These are phyloP conservation scores for Emergomyces pasteurianus DNA, from an alignment of 2,329 filamentous ascomycete species.

Conservation along the genomic window DNA sequence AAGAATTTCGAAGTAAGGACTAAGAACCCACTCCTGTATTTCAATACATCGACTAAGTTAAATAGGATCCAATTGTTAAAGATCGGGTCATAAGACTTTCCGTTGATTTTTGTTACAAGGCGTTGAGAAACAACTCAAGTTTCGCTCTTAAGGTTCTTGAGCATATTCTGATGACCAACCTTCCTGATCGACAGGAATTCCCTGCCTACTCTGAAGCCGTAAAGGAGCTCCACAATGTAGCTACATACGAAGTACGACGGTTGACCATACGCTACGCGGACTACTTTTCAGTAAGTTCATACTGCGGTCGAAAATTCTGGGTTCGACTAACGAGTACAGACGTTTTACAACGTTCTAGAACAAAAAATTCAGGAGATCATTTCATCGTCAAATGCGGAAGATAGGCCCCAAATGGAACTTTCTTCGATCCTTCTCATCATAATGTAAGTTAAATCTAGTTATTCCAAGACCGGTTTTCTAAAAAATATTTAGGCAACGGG, in stretches of 20 bases:
- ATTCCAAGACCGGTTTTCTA: neutral
- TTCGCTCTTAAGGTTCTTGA: conserved; percentile 87
- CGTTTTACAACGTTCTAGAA: conserved; percentile 79
- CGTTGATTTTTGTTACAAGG: conserved; percentile 73
- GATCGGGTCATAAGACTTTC: conserved; percentile 72
- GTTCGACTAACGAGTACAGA: conserved; percentile 33
- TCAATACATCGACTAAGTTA: neutral
- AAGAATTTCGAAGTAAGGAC: conserved; percentile 27
- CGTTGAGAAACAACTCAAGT: conserved; percentile 60
- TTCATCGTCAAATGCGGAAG: conserved; percentile 59
- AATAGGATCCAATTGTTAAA: conserved; percentile 64
- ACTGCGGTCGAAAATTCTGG: neutral
- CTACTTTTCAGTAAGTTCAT: conserved; percentile 56
- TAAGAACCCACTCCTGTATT: neutral
- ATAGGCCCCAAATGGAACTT: conserved; percentile 74
- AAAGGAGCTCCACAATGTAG: conserved; percentile 73
- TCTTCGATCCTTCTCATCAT: conserved; percentile 90
- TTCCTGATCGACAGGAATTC: conserved; percentile 58
- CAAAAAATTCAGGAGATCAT: conserved; percentile 66
- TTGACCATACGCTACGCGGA: conserved; percentile 85
- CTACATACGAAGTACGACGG: conserved; percentile 76
- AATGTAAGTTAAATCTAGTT: conserved; percentile 41
- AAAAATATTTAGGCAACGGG: conserved; percentile 53
- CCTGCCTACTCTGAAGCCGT: conserved; percentile 74
- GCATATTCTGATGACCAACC: conserved; percentile 75